These are phyloP conservation scores for Oxytropis ochrocephala DNA, from an alignment of 306 rosid species.

Conservation along the genomic window DNA sequence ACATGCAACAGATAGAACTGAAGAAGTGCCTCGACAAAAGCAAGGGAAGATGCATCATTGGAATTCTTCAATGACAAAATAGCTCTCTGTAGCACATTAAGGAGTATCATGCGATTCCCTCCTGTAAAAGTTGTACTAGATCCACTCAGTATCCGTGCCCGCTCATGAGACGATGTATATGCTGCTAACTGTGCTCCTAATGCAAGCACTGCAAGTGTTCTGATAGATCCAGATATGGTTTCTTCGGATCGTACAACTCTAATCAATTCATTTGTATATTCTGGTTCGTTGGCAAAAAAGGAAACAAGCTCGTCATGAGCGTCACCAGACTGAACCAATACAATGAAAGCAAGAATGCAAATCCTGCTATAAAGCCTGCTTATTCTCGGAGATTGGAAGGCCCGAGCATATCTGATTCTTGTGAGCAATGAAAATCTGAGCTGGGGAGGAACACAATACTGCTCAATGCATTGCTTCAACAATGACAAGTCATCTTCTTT, in stretches of 20 bases:
- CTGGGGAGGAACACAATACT: slow-evolving; percentile 61
- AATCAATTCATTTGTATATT: slow-evolving; percentile 84
- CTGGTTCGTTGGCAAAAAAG: slow-evolving; percentile 94
- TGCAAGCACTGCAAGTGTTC: slow-evolving; percentile 96
- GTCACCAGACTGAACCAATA: slow-evolving; percentile 87
- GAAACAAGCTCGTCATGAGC: slow-evolving; percentile 90
- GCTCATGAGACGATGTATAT: slow-evolving; percentile 89
- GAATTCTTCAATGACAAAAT: slow-evolving; percentile 72
- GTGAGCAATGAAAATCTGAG: slow-evolving; percentile 81
- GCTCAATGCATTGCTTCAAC: slow-evolving; percentile 77
- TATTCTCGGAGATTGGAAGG: slow-evolving; percentile 73
- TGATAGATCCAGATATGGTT: slow-evolving; percentile 71
- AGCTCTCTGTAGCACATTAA: slow-evolving; percentile 94
- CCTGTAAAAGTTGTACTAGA: slow-evolving; percentile 89
- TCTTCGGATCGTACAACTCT: slow-evolving; percentile 90
- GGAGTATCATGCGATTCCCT: slow-evolving; percentile 86
- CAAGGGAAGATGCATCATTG: slow-evolving; percentile 78
- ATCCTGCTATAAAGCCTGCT: slow-evolving; percentile 80
- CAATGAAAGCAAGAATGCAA: slow-evolving; percentile 92
- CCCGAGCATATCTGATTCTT: slow-evolving; percentile 86
- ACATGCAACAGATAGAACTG: slow-evolving; percentile 95
- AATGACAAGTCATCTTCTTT: slow-evolving; percentile 70
- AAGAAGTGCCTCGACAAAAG: slow-evolving; percentile 96
- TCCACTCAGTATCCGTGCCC: slow-evolving; percentile 86
- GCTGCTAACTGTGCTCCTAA: slow-evolving; percentile 98